Base-by-base conservation (phyloP, 2,329 filamentous ascomycete genomes). In the Neobulgaria alba region DNA sequence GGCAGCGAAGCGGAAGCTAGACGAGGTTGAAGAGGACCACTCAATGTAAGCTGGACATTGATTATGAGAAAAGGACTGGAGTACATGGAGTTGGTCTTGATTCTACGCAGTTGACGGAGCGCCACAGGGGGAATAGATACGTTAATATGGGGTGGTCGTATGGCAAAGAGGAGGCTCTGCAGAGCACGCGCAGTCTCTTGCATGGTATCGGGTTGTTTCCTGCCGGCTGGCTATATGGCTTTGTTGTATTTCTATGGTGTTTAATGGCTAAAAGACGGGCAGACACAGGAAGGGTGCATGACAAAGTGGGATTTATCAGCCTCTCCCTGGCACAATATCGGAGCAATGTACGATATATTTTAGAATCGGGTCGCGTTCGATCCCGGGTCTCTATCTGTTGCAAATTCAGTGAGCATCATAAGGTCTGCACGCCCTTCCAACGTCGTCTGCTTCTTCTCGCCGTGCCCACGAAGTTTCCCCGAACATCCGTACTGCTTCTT, bases 1-100 rank as follows among this genome's bases (percentile, higher is more conserved):
- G 14, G n/a, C n/a, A n/a, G 64, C 62, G 36, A 79, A 79, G 63
- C 66, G 75, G 49, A 77, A 78, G 60, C 57, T 72, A 33, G 61
- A 60, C 33, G 66, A 69, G 12, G 33, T 51, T 8, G 43, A 45
- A 10, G 48, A 47, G 32, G 32, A 33, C 29, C 48, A 49, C 20
- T 20, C 33, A 10, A 50, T 47, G 41, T 34, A 36, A 18, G 38
- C 17, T 26, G 39, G 26, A 15, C 39, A 41, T 34, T 47, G 43
- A 50, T 38, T 3, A n/a, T n/a, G 29, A 14, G 20, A 14, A 3
- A 3, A 14, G 16, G n/a, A 15, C 19, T 10, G 16, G 10, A 32
- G 17, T 18, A 19, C 3, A 21, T 2, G 10, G 32, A 10, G 23
- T 33, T 26, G 32, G 12, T 17, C 16, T 33, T 14, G 42, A 44